These are phyloP conservation scores for Solanum arcanum DNA, from an alignment of 257 asterid species.

Conservation along the genomic window DNA sequence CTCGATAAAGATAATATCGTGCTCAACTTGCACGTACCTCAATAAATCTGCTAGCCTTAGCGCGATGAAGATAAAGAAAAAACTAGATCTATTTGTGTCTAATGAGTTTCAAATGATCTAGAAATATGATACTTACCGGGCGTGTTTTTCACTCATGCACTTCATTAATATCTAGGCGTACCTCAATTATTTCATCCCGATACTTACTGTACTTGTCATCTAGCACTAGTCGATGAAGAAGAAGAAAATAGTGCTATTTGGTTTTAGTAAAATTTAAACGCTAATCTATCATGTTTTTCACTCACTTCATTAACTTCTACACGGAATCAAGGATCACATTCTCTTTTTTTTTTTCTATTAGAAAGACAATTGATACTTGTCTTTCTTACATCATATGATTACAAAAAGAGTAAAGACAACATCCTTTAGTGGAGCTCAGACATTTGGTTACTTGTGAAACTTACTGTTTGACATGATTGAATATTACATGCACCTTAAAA, in stretches of 20 bases:
- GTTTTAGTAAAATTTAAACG: background rate
- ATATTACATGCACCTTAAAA: background rate
- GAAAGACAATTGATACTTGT: background rate
- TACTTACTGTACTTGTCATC: background rate
- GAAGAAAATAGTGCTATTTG: background rate
- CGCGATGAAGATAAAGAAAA: background rate
- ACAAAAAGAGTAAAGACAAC: background rate
- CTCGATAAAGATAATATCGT: background rate
- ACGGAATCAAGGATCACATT: background rate
- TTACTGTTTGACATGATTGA: background rate
- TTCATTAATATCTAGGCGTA: background rate
- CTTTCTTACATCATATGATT: background rate
- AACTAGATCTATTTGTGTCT: background rate
- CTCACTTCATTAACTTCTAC: background rate
- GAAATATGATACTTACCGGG: too few relatives aligned
- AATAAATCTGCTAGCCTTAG: too few relatives aligned
- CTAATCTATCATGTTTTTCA: background rate
- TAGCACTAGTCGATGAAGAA: background rate
- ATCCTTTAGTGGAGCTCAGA: background rate
- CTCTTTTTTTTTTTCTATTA: background rate
- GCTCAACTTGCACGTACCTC: rapidly evolving
- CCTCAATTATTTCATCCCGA: background rate
- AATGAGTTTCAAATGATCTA: background rate
- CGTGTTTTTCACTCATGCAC: background rate
- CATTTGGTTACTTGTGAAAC: background rate